Evolutionary conservation across 495 filamentous ascomycete species (phyloP).

Genomic region (Clavariopsis aquatica): DNA sequence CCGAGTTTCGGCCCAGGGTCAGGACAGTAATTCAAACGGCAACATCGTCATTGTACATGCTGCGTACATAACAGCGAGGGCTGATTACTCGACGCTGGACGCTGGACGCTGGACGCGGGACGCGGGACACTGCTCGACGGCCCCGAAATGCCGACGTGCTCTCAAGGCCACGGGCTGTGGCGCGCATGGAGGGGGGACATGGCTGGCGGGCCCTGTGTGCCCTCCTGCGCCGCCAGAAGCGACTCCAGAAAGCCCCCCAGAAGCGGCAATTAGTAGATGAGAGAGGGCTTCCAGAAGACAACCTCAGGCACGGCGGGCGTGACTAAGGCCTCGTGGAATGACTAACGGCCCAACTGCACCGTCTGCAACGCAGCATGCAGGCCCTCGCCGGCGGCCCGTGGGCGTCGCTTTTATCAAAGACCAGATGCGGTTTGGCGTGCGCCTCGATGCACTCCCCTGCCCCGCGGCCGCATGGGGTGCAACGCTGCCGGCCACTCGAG

Average conservation of each 20-base stretch:
- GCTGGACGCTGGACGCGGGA: too few relatives aligned
- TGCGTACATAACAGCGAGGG: too few relatives aligned
- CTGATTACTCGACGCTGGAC: background rate
- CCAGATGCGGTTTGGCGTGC: conserved; percentile 20
- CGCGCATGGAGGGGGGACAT: too few relatives aligned
- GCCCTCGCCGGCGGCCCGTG: too few relatives aligned
- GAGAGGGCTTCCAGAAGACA: background rate
- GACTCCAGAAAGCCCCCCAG: background rate
- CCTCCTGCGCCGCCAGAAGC: too few relatives aligned
- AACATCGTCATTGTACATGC: background rate
- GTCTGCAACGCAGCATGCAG: conserved; percentile 1
- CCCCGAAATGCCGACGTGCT: background rate
- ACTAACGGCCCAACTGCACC: conserved; percentile 16
- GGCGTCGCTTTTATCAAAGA: conserved; percentile 30
- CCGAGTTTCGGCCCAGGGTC: conserved; percentile 4
- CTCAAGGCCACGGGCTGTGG: too few relatives aligned
- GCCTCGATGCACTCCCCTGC: conserved; percentile 30
- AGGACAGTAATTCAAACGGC: background rate
- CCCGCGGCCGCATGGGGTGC: conserved; percentile 21
- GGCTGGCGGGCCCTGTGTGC: too few relatives aligned
- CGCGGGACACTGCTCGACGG: background rate
- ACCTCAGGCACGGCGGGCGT: conserved; percentile 4
- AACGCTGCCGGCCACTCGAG: conserved; percentile 32
- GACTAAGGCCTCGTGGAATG: conserved; percentile 20
- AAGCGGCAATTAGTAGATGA: conserved; percentile 4